phyloP scores from a whole-genome alignment of 2,329 filamentous ascomycete genomes.

The Scedosporium apiospermum region DNA sequence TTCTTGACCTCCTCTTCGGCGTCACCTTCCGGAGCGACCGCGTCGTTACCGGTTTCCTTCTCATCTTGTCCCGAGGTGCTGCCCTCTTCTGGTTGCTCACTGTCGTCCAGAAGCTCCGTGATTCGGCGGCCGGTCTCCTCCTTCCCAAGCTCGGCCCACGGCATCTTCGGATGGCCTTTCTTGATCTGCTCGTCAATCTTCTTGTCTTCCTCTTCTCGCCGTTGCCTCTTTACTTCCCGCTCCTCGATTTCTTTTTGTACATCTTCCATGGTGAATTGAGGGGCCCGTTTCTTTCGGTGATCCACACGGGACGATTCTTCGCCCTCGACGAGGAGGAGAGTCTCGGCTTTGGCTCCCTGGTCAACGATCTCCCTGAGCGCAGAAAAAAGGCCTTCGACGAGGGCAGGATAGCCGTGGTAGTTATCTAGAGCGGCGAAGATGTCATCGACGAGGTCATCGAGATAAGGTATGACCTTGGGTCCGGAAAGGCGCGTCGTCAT shows the following conservation, averaged over 20 bases:
- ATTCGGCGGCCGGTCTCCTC: slow-evolving; percentile 5
- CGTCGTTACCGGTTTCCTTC: background rate
- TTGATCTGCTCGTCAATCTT: slow-evolving; percentile 18
- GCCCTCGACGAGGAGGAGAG: slow-evolving; percentile 37
- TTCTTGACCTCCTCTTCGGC: slow-evolving; percentile 14
- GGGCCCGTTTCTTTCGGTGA: slow-evolving; percentile 30
- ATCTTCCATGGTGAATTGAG: slow-evolving; percentile 28
- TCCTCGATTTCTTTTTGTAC: slow-evolving; percentile 54
- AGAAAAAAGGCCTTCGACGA: slow-evolving; percentile 78
- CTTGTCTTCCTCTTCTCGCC: slow-evolving; percentile 26
- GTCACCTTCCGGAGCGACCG: background rate
- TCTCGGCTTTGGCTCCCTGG: slow-evolving; percentile 59
- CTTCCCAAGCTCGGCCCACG: slow-evolving; percentile 19
- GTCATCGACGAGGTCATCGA: slow-evolving; percentile 84
- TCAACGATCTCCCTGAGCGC: slow-evolving; percentile 77
- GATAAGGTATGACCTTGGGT: slow-evolving; percentile 68
- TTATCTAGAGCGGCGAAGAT: slow-evolving; percentile 91
- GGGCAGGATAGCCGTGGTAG: slow-evolving; percentile 81
- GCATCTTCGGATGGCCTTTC: slow-evolving; percentile 21
- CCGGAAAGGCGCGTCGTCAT: slow-evolving; percentile 94
- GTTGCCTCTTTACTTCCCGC: slow-evolving; percentile 25
- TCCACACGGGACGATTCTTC: slow-evolving; percentile 22
- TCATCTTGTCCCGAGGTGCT: slow-evolving; percentile 7
- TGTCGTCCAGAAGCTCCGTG: slow-evolving; percentile 9
- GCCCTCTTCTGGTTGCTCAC: slow-evolving; percentile 12